phyloP scores from a whole-genome alignment of 345 rosid species.

The Balakata baccata region DNA sequence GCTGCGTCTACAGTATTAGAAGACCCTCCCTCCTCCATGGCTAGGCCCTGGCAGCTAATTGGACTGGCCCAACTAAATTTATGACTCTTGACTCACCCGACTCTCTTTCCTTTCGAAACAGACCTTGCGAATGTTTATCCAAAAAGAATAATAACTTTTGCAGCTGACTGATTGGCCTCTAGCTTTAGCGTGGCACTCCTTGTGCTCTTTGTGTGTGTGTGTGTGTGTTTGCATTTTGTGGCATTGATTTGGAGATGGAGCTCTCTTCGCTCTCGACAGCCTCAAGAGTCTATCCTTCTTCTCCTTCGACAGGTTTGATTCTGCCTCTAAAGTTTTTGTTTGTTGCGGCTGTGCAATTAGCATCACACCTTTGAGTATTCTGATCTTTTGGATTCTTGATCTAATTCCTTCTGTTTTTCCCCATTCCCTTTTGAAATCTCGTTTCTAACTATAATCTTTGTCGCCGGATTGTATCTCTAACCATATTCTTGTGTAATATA shows the following conservation, averaged over 20 bases:
- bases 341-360: background rate
- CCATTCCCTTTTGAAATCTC: background rate
- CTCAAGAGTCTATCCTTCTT: constrained; percentile 20
- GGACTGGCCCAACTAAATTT: too few relatives aligned
- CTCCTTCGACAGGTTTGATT: constrained; percentile 46
- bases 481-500: background rate
- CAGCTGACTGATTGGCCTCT: too few relatives aligned
- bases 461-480: background rate
- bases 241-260: constrained; percentile 39
- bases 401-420: background rate
- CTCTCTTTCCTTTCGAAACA: too few relatives aligned
- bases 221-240: background rate
- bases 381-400: background rate
- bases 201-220: background rate
- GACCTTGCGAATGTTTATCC: too few relatives aligned
- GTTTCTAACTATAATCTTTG: background rate
- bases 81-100: too few relatives aligned
- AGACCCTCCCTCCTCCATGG: too few relatives aligned
- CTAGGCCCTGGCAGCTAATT: too few relatives aligned
- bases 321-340: background rate
- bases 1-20: too few relatives aligned
- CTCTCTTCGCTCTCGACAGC: constrained; percentile 34
- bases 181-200: background rate
- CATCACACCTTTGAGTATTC: background rate
- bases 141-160: too few relatives aligned